These are phyloP conservation scores for Diplodia scrobiculata DNA, from an alignment of 2,329 filamentous ascomycete species.

Conservation along the genomic window DNA sequence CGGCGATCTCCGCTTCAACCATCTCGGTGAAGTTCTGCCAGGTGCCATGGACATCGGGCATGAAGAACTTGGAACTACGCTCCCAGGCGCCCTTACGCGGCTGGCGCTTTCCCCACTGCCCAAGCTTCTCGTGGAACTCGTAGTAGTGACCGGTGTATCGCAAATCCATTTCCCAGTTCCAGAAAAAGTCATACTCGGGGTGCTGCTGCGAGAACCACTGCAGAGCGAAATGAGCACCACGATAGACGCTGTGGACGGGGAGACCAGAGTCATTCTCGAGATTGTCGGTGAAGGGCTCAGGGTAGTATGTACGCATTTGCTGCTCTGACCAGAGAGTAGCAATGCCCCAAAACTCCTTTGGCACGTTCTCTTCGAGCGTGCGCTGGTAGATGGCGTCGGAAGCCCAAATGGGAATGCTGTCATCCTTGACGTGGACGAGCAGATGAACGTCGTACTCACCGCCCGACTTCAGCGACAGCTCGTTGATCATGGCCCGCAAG, in stretches of 20 bases:
- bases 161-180: slow-evolving; percentile 91
- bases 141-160: slow-evolving; percentile 81
- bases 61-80: slow-evolving; percentile 71
- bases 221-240: slow-evolving; percentile 56
- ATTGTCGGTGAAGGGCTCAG: slow-evolving; percentile 72
- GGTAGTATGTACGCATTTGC: slow-evolving; percentile 89
- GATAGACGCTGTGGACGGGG: slow-evolving; percentile 82
- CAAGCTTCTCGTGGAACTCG: slow-evolving; percentile 70
- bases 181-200: slow-evolving; percentile 59
- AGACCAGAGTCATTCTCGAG: slow-evolving; percentile 65
- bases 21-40: slow-evolving; percentile 63
- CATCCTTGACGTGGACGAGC: slow-evolving; percentile 81
- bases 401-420: slow-evolving; percentile 74
- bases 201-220: slow-evolving; percentile 57
- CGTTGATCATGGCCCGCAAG: slow-evolving; percentile 79
- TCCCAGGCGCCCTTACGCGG: slow-evolving; percentile 75
- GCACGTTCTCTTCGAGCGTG: slow-evolving; percentile 68
- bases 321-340: slow-evolving; percentile 91
- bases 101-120: slow-evolving; percentile 65
- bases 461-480: slow-evolving; percentile 77
- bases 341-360: slow-evolving; percentile 83
- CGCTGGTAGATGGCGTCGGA: slow-evolving; percentile 68
- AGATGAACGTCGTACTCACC: slow-evolving; percentile 86
- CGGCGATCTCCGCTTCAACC: slow-evolving; percentile 62
- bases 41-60: slow-evolving; percentile 67